Percentiles rank a stretch among this genome's conserved stretches.
These are phyloP conservation scores for Cryptococcus hybrid DNA, from an alignment of 1,284 basidiomycete genomes.

Conservation along the genomic window DNA sequence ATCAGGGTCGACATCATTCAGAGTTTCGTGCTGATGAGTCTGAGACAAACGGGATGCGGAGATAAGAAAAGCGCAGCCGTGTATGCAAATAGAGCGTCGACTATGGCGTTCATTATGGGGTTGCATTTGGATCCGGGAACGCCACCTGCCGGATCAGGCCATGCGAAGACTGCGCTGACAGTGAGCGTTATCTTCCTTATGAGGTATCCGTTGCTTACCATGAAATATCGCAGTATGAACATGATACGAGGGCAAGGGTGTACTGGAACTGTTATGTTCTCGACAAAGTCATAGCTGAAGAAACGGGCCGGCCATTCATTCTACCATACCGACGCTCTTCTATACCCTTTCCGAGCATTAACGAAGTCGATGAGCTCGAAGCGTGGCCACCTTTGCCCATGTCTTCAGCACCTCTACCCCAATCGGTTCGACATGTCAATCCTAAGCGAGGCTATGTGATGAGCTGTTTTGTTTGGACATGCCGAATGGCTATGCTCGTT, in stretches of 20 bases:
- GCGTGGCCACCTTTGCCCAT: constrained; percentile 43
- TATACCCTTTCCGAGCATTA: constrained; percentile 46
- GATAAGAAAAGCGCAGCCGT: constrained; percentile 50
- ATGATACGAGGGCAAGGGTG: constrained; percentile 47
- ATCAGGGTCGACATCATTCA: constrained; percentile 43
- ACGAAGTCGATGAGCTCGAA: constrained; percentile 51
- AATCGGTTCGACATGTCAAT: constrained; percentile 20
- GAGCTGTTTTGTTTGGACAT: constrained; percentile 41
- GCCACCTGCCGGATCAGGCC: constrained; percentile 10
- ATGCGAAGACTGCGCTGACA: neutral
- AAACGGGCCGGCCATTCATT: constrained; percentile 50
- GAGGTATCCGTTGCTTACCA: constrained; percentile 7
- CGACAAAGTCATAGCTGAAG: constrained; percentile 50
- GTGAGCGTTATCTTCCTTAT: neutral
- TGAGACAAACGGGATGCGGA: constrained; percentile 51
- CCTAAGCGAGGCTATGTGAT: constrained; percentile 34
- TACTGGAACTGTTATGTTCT: constrained; percentile 52
- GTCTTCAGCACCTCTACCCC: constrained; percentile 19
- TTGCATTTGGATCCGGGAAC: constrained; percentile 41
- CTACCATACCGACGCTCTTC: constrained; percentile 47
- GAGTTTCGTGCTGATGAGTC: constrained; percentile 47
- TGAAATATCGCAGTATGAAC: constrained; percentile 19
- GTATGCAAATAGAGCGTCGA: constrained; percentile 47
- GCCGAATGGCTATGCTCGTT: constrained; percentile 41
- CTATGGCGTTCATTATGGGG: constrained; percentile 51